phyloP scores from a whole-genome alignment of 2,329 filamentous ascomycete genomes.

The Botrytis fragariae region DNA sequence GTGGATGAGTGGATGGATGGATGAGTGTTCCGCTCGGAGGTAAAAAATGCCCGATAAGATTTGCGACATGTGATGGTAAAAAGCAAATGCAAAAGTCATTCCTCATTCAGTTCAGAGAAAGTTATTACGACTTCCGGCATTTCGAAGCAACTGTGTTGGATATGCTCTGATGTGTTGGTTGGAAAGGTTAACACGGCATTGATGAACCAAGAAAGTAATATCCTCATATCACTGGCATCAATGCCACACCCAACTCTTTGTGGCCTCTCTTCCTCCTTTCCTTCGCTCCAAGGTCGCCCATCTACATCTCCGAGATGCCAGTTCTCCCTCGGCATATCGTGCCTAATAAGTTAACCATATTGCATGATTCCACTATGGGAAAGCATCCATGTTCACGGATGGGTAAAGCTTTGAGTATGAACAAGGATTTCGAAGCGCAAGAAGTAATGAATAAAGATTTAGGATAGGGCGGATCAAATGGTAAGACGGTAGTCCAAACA shows the following conservation, averaged over 20 bases:
- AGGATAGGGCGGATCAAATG: neutral
- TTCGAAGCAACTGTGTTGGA: no score
- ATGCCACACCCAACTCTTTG: neutral
- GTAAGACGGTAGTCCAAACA: neutral
- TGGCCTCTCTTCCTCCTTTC: neutral
- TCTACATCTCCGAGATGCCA: neutral
- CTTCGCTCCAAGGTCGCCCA: neutral
- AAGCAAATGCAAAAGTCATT: neutral
- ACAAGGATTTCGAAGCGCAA: neutral
- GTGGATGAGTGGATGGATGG: neutral
- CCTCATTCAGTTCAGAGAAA: neutral
- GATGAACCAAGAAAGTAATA: neutral
- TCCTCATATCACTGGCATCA: no score
- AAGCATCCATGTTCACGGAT: neutral
- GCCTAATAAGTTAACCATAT: constrained; percentile 3
- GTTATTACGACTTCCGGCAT: no score
- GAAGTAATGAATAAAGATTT: neutral
- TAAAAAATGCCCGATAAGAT: neutral
- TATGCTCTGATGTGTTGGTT: neutral
- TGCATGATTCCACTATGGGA: neutral
- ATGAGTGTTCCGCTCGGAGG: neutral
- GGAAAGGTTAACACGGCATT: neutral
- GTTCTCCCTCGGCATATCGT: neutral
- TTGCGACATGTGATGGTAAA: constrained; percentile 1
- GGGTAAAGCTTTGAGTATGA: neutral